Evolutionary conservation across 73 alveolate genomes (phyloP).

Genomic region (Loxodes magnus): DNA sequence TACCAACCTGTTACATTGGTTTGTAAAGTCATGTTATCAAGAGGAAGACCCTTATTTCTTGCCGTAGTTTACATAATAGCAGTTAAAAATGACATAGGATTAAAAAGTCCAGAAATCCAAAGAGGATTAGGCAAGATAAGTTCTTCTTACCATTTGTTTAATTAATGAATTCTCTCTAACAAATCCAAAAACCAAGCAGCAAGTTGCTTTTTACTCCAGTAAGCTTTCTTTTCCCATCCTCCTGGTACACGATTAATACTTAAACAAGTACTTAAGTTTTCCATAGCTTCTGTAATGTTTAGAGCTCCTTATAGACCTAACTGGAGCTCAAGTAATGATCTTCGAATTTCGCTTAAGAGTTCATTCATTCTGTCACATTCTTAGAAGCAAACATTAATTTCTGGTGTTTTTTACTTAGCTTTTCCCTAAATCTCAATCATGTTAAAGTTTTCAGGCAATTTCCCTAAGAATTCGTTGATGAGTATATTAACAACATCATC

Average conservation of each 20-base stretch:
- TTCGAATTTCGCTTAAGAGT: conserved; percentile 76
- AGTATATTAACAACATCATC: conserved; percentile 74
- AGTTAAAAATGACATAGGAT: conserved; percentile 96
- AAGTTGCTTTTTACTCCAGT: conserved; percentile 93
- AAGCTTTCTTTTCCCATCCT: conserved; percentile 97
- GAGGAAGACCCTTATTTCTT: conserved; percentile 78
- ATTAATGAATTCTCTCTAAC: conserved; percentile 76
- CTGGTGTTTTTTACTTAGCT: conserved; percentile 85
- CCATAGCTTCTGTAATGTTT: conserved; percentile 99
- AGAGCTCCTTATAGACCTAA: conserved; percentile 98
- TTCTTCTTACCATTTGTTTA: conserved; percentile 87
- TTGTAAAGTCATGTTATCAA: conserved; percentile 71
- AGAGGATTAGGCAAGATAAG: conserved; percentile 77
- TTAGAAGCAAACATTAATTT: conserved; percentile 89
- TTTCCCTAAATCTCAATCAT: conserved; percentile 51
- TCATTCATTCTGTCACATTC: conserved; percentile 98
- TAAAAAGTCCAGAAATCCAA: conserved; percentile 86
- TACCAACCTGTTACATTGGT: neutral
- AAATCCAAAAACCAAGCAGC: conserved; percentile 81
- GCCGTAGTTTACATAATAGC: conserved; percentile 94
- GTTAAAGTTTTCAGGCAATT: conserved; percentile 69
- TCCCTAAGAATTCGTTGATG: conserved; percentile 62
- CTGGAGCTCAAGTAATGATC: conserved; percentile 93
- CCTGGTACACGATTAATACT: conserved; percentile 82
- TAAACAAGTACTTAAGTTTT: conserved; percentile 64